A percentile compares a stretch with the other conserved stretches of the same genome.
Conservation (phyloP, 805 yeast species). For the Lachancea quebecensis region DNA sequence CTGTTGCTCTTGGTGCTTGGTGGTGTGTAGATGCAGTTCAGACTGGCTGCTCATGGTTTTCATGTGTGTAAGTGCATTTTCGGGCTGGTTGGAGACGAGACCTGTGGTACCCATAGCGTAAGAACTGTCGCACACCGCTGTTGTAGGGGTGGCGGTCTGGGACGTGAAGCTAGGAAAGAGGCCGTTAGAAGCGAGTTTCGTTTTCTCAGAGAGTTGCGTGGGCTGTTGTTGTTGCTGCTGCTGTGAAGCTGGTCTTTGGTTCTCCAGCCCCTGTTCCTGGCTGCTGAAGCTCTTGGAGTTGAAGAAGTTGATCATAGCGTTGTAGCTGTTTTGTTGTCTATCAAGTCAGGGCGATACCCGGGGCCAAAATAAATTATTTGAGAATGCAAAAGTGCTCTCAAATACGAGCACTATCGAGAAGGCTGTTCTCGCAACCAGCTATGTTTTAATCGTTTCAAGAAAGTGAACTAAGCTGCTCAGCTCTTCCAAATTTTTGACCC, state of each 20-base stretch:
- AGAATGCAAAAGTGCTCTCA: too few species aligned
- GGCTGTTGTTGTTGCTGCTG: constrained; percentile 10
- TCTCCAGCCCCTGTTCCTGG: constrained; percentile 4
- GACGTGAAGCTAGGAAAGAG: constrained; percentile 33
- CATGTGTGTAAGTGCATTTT: constrained; percentile 32
- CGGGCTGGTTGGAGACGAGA: constrained; percentile 31
- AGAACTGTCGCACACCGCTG: constrained; percentile 55
- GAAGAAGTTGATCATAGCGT: constrained; percentile 26
- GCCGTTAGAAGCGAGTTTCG: constrained; percentile 9
- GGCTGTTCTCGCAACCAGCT: too few species aligned
- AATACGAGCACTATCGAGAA: too few species aligned
- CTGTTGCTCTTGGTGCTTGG: not conserved
- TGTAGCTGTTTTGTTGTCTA: not conserved
- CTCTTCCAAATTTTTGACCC: not conserved
- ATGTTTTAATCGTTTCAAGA: too few species aligned
- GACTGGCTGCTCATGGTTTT: constrained; percentile 16
- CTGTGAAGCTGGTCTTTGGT: not conserved
- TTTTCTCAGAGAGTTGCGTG: constrained; percentile 6
- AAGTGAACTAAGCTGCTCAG: too few species aligned
- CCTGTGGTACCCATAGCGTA: constrained; percentile 66
- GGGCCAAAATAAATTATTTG: too few species aligned
- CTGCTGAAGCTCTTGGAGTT: constrained; percentile 13
- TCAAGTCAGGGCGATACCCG: not conserved
- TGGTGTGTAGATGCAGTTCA: constrained; percentile 3
- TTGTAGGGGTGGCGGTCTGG: constrained; percentile 55